Conservation (phyloP, 805 yeast genomes). For the Danielia reshetovae region DNA sequence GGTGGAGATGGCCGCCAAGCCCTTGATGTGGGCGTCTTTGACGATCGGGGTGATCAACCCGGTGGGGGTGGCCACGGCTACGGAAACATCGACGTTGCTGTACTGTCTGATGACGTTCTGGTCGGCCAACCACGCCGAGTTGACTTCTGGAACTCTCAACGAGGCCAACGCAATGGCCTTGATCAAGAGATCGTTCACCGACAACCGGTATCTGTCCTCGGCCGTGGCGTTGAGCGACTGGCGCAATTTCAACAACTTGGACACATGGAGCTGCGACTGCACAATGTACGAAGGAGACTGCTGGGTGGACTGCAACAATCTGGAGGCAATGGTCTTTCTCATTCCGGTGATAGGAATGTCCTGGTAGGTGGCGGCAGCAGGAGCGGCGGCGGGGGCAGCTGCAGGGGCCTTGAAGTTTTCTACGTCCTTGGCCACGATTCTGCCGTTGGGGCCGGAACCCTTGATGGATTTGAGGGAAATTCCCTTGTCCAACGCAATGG, state of each 20-base stretch:
- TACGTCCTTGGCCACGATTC: slow-evolving; percentile 88
- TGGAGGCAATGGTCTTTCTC: slow-evolving; percentile 91
- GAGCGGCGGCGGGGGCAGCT: slow-evolving; percentile 41
- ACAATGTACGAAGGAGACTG: slow-evolving; percentile 90
- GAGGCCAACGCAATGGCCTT: slow-evolving; percentile 93
- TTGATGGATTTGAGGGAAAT: slow-evolving; percentile 76
- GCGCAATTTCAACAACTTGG: slow-evolving; percentile 89
- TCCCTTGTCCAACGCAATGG: slow-evolving; percentile 88
- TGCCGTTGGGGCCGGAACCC: slow-evolving; percentile 95
- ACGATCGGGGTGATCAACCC: slow-evolving; percentile 97
- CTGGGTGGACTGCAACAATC: slow-evolving; percentile 82
- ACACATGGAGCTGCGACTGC: slow-evolving; percentile 79
- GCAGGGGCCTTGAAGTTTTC: slow-evolving; percentile 57
- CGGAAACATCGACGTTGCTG: slow-evolving; percentile 90
- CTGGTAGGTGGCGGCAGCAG: slow-evolving; percentile 56
- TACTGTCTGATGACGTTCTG: slow-evolving; percentile 92
- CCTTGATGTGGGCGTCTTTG: slow-evolving; percentile 81
- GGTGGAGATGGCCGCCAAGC: slow-evolving; percentile 74
- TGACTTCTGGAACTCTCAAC: slow-evolving; percentile 86
- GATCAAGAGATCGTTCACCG: slow-evolving; percentile 90
- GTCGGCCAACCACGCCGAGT: slow-evolving; percentile 87
- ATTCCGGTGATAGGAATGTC: slow-evolving; percentile 86
- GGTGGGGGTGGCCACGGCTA: slow-evolving; percentile 97
- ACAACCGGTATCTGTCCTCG: slow-evolving; percentile 82
- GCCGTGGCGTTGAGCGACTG: slow-evolving; percentile 81